Conservation (phyloP, 2,329 filamentous ascomycete species). For the Botrytis deweyae region DNA sequence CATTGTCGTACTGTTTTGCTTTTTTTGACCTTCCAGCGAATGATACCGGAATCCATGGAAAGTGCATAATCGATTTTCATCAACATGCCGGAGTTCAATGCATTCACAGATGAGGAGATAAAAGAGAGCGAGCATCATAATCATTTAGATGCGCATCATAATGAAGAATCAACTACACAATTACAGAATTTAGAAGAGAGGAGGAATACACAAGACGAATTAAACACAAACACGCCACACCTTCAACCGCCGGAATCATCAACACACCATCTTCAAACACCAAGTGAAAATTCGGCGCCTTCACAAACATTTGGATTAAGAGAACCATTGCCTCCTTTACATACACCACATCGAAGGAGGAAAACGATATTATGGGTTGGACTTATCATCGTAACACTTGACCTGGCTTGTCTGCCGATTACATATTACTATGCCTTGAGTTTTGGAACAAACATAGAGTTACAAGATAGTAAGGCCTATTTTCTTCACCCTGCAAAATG, state of each 20-base stretch:
- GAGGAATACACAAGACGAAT: not conserved
- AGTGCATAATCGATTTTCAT: not conserved
- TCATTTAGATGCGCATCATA: not conserved
- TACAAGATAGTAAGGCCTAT: slow-evolving; percentile 30
- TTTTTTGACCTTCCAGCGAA: not conserved
- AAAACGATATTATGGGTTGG: slow-evolving; percentile 27
- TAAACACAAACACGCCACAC: not conserved
- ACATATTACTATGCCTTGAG: slow-evolving; percentile 35
- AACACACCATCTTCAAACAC: not conserved
- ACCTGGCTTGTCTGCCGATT: slow-evolving; percentile 34
- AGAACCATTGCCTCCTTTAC: slow-evolving; percentile 30
- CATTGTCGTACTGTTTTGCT: not conserved
- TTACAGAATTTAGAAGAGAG: not conserved
- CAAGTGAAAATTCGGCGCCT: not conserved
- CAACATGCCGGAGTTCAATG: slow-evolving; percentile 22
- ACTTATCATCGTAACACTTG: slow-evolving; percentile 27
- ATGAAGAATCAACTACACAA: slow-evolving; percentile 2
- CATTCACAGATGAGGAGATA: slow-evolving; percentile 17
- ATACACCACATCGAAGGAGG: slow-evolving; percentile 33
- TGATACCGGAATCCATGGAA: not conserved
- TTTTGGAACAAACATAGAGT: slow-evolving; percentile 30
- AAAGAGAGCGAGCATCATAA: slow-evolving; percentile 6
- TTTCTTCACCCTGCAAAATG: slow-evolving; percentile 4
- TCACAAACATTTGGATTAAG: slow-evolving; percentile 17
- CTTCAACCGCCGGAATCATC: slow-evolving; percentile 3